A percentile compares a stretch with the other conserved stretches of the same genome.
Conservation (phyloP, 768 basidiomycete genomes). For the Goffeauzyma gilvescens region DNA sequence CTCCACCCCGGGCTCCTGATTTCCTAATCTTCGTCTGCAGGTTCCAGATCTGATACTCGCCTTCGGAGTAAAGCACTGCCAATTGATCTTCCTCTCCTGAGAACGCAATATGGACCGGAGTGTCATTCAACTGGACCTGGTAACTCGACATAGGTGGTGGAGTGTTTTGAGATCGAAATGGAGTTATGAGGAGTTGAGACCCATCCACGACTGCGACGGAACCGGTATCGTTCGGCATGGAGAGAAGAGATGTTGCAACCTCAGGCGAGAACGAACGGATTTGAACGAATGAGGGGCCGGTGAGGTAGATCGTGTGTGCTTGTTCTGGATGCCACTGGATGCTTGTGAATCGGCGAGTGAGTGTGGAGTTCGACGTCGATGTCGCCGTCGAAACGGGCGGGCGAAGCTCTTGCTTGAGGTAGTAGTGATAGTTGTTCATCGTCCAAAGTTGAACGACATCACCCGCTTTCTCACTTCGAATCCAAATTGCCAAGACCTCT, state of each 20-base stretch:
- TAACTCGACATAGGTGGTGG: constrained; percentile 94
- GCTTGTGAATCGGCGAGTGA: constrained; percentile 58
- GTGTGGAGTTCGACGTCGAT: constrained; percentile 8
- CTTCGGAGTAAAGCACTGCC: constrained; percentile 52
- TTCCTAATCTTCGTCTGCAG: constrained; percentile 42
- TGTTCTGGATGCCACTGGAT: constrained; percentile 77
- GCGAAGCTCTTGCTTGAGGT: constrained; percentile 73
- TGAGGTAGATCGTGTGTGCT: constrained; percentile 45
- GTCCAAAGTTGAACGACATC: constrained; percentile 89
- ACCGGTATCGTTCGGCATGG: constrained; percentile 57
- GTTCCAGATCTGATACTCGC: constrained; percentile 49
- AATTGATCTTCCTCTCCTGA: constrained; percentile 42
- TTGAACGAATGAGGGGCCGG: no score
- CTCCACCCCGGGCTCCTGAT: constrained; percentile 21
- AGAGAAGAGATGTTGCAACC: constrained; percentile 42
- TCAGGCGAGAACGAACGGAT: no score
- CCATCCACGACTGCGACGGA: constrained; percentile 79
- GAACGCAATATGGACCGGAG: constrained; percentile 52
- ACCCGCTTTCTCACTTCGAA: constrained; percentile 42
- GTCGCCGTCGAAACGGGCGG: constrained; percentile 25
- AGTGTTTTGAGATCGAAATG: constrained; percentile 80
- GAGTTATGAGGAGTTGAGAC: constrained; percentile 64
- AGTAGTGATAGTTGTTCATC: constrained; percentile 90
- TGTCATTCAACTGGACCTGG: constrained; percentile 31
- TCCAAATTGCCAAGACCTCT: constrained; percentile 64